phyloP scores from a whole-genome alignment of 1,284 basidiomycete species.

The Cryptococcus maquisensis region DNA sequence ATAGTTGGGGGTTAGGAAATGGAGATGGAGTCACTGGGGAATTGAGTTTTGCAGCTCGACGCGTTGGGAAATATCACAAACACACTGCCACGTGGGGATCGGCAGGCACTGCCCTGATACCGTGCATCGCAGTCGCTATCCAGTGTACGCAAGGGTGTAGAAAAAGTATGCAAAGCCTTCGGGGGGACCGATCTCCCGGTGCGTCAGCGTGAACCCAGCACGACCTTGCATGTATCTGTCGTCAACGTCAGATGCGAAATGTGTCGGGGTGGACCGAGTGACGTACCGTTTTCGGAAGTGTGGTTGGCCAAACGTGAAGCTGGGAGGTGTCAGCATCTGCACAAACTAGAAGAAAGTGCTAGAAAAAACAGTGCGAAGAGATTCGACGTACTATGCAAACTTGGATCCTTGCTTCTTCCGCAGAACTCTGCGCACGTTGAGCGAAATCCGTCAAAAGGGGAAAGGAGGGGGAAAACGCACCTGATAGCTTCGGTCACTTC shows the following conservation, averaged over 20 bases:
- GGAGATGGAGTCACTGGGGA: no score
- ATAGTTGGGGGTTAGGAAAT: no score
- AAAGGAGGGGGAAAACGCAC: constrained; percentile 49
- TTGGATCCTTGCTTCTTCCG: constrained; percentile 55
- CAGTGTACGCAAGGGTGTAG: constrained; percentile 54
- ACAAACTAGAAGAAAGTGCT: neutral
- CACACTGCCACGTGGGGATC: no score
- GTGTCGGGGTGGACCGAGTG: neutral
- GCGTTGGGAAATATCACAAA: no score
- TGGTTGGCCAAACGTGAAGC: constrained; percentile 82
- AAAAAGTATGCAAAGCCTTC: constrained; percentile 83
- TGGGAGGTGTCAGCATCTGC: constrained; percentile 9
- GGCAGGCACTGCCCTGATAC: no score
- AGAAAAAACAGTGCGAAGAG: neutral
- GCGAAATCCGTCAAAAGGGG: neutral
- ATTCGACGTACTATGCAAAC: constrained; percentile 61
- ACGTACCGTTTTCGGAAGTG: constrained; percentile 75
- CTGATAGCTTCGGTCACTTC: constrained; percentile 78
- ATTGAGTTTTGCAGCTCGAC: no score
- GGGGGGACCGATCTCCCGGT: constrained; percentile 48
- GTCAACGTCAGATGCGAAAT: neutral
- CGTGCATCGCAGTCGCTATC: no score
- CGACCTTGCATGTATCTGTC: constrained; percentile 31
- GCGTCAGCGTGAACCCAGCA: constrained; percentile 31
- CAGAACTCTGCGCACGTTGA: constrained; percentile 57